Evolutionary conservation across 2,329 filamentous ascomycete genomes (phyloP).

Genomic region (Ilyonectria sp.): DNA sequence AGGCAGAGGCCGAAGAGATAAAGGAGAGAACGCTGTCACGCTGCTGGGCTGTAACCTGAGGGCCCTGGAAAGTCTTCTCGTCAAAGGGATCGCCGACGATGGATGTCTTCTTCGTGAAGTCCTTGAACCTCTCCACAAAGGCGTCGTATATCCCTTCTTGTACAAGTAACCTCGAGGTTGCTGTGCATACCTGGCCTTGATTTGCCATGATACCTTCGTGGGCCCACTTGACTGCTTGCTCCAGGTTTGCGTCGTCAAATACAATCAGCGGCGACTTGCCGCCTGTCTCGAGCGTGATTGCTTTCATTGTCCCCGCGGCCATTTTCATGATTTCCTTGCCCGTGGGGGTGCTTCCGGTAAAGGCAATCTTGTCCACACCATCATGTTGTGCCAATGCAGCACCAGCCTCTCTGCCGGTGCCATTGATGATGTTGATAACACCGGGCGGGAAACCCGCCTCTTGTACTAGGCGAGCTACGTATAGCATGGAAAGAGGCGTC

Average conservation of each 20-base stretch:
- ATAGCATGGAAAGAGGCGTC: slow-evolving; percentile 72
- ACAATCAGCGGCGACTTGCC: slow-evolving; percentile 73
- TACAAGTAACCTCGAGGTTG: slow-evolving; percentile 72
- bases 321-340: slow-evolving; percentile 80
- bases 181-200: slow-evolving; percentile 73
- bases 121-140: slow-evolving; percentile 75
- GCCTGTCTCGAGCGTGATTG: slow-evolving; percentile 72
- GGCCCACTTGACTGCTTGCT: slow-evolving; percentile 72
- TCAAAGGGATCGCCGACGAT: slow-evolving; percentile 77
- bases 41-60: slow-evolving; percentile 76
- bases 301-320: slow-evolving; percentile 72
- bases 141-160: slow-evolving; percentile 70
- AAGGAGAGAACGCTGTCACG: slow-evolving; percentile 77
- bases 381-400: slow-evolving; percentile 75
- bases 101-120: slow-evolving; percentile 67
- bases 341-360: slow-evolving; percentile 79
- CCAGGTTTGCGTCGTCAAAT: slow-evolving; percentile 73
- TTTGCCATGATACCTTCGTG: slow-evolving; percentile 65
- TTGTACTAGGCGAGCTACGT: slow-evolving; percentile 74
- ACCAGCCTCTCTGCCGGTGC: slow-evolving; percentile 74
- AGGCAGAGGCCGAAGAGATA: slow-evolving; percentile 74
- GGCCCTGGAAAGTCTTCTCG: slow-evolving; percentile 76
- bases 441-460: slow-evolving; percentile 82
- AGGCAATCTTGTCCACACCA: slow-evolving; percentile 79
- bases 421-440: slow-evolving; percentile 80